A percentile compares a stretch with the other conserved stretches of the same genome.
These are phyloP conservation scores for Naegleria fowleri DNA, from an alignment of 208 protist genomes.

Conservation along the genomic window DNA sequence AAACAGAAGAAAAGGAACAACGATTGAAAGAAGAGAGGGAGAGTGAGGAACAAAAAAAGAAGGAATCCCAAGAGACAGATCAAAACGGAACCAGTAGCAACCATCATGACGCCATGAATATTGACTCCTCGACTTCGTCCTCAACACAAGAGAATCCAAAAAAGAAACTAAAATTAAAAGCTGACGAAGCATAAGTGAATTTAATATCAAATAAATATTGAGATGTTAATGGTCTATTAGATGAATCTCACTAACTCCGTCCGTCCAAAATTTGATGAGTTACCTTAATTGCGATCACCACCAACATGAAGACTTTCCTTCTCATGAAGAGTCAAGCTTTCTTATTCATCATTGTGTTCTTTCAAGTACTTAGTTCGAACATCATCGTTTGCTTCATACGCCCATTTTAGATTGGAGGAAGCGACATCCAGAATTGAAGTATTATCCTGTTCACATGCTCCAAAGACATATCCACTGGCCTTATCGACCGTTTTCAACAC, in stretches of 20 bases:
- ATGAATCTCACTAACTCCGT: no score
- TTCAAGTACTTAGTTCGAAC: background rate
- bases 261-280: no score
- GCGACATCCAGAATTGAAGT: slow-evolving; percentile 26
- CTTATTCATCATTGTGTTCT: background rate
- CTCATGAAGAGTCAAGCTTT: no score
- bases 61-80: background rate
- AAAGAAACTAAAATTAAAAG: background rate
- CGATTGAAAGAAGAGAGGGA: background rate
- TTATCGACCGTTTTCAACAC: slow-evolving; percentile 57
- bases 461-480: slow-evolving; percentile 56
- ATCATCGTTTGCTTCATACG: background rate
- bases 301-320: no score
- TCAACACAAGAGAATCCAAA: background rate
- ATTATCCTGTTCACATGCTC: slow-evolving; percentile 25
- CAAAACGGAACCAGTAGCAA: background rate
- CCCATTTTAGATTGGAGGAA: background rate
- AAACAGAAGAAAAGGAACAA: background rate
- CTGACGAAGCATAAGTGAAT: background rate
- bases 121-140: background rate
- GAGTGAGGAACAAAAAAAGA: slow-evolving; percentile 1
- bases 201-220: no score
- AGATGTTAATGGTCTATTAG: no score
- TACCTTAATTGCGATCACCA: no score
- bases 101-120: background rate